Evolutionary conservation across 1,284 basidiomycete genomes (phyloP), one percentile per base, ranked within the genome.

Genomic region (Microbotryum lychnidis-dioicae): DNA sequence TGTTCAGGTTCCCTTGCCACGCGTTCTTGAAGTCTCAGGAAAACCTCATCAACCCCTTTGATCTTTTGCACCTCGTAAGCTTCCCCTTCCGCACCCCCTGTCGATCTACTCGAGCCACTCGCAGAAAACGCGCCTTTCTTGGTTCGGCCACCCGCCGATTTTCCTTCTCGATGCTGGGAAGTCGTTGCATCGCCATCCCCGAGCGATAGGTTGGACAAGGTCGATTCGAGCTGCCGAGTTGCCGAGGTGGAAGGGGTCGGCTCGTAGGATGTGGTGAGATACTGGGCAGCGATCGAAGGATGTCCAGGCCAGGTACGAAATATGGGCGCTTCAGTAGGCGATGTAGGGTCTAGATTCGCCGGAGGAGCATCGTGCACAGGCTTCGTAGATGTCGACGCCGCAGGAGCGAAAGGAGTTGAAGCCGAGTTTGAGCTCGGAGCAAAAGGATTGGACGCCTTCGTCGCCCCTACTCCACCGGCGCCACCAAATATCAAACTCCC

Each of bases 21-120:
- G 31, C 87, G 79, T 71, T 83, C 82, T 55, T 81, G 82, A 72
- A 91, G 91, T n/a, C 81, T 79, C 67, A 88, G 84, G 72, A 91
- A 91, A 2, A 86, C 81, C 54, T 82, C 81, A 73, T 91, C 89
- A 33, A 87, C 78, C 37, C 86, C 79, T 57, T 86, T 72, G 29
- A 71, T 63, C 50, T 62, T 61, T 42, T 87, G 87, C 71, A 87
- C 83, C 74, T 90, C 89, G 70, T 88, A 91, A 18, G 80, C 78
- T 73, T 91, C 89, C 10, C 58, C 58, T 25, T 20, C 52, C 50
- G 7, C 27, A 46, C 21, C 54, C 57, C 2, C 55, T 3, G 48
- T 31, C 23, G 9, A 16, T 25, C 49, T 20, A 27, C 48, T 56
- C 16, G 6, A 31, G 14, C 23, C 49, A 23, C 37, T 29, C 44